Evolutionary conservation across 179 eudicot genomes (phyloP), one percentile per base, ranked within the genome.

Genomic region (Gypsophila paniculata): DNA sequence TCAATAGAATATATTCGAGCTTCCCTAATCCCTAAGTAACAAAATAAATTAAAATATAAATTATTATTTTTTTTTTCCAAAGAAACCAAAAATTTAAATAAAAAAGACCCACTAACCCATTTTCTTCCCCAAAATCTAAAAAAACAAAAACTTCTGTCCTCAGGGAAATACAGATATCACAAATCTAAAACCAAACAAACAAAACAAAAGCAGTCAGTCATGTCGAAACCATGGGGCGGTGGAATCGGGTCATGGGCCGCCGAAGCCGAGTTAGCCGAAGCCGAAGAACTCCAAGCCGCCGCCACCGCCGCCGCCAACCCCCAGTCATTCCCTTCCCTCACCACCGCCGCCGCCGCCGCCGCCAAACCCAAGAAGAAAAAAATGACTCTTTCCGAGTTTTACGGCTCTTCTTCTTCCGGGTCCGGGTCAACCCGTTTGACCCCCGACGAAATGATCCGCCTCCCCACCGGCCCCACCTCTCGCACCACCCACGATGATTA

Each of bases 161-260:
- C 42, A 36, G 5, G 42, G 7, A 3, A 36, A 36, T 36, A 3
- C 5, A 36, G 7, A 36, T 36, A 3, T 36, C 42, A 2, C 42
- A 36, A 36, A 36, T 2, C 3, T 2, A 36, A 36, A 36, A 36
- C 3, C 3, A 36, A 36, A 3, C 42, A 7, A 36, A 36, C 42
- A 2, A 7, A 36, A 7, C 3, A 36, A 36, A 36, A n/a, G n/a
- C n/a, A n/a, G n/a, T n/a, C n/a, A n/a, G n/a, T n/a, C n/a, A 51
- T 54, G 98, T 80, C 96, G 79, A 93, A 89, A 62, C 82, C 97
- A 6, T 93, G 97, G 98, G 93, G 91, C 32, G 77, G 77, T 8
- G 46, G 8, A 42, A 82, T 88, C 86, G 96, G 96, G 79, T 83
- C 87, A 1, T 93, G 98, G 98, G 98, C 98, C 52, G 98, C 89